Conservation (phyloP, 306 rosid genomes). For the Cucurbita maxima region DNA sequence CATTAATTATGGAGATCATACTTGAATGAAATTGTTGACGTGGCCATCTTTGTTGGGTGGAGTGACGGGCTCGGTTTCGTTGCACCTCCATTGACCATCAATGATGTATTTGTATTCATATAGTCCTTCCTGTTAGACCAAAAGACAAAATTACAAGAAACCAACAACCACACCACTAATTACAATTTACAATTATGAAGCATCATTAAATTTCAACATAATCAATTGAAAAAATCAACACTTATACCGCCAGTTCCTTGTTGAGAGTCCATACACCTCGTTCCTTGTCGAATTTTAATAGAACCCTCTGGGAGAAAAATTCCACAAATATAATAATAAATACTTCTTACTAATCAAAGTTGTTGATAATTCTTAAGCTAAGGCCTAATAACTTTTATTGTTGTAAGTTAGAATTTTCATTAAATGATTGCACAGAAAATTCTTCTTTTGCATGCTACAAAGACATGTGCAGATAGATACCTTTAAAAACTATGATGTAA, state of each 20-base stretch:
- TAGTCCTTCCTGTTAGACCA: conserved; percentile 59
- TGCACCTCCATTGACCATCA: conserved; percentile 69
- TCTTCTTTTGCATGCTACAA: neutral
- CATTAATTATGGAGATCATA: conserved; percentile 24
- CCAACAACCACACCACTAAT: neutral
- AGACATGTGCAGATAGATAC: neutral
- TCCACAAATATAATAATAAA: neutral
- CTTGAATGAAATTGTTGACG: conserved; percentile 62
- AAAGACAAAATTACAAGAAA: neutral
- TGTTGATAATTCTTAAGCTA: neutral
- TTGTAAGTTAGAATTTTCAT: too few relatives aligned
- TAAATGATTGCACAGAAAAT: neutral
- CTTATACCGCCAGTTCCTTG: conserved; percentile 63
- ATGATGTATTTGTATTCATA: conserved; percentile 88
- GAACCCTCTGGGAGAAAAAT: conserved; percentile 47
- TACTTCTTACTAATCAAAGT: neutral
- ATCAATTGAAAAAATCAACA: neutral
- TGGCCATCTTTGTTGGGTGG: conserved; percentile 75
- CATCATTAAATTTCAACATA: neutral
- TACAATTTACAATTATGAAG: neutral
- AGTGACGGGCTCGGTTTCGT: conserved; percentile 28
- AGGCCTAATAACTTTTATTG: too few relatives aligned
- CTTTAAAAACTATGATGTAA: neutral
- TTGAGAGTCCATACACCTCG: conserved; percentile 53
- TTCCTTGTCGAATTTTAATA: conserved; percentile 37